Base-by-base conservation (phyloP, 2,329 filamentous ascomycete genomes). In the Neofusicoccum laricinum region DNA sequence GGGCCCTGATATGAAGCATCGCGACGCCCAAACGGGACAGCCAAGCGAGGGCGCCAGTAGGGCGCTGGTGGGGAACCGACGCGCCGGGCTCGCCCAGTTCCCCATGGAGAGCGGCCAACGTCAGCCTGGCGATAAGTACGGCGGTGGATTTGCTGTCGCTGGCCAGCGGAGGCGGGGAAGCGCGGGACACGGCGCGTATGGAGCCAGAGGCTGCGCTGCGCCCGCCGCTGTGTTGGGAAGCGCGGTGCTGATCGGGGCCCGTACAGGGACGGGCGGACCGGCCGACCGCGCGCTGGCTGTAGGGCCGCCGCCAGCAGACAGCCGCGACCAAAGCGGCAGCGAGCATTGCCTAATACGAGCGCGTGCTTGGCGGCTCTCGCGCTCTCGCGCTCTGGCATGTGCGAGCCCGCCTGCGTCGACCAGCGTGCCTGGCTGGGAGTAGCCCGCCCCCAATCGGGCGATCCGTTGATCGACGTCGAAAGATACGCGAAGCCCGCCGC, bases 401-500 rank as follows among this genome's bases (percentile, higher is more conserved):
- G 40, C 53, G 14, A 43, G 11, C 5, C 12, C 34, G n/a, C n/a
- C n/a, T n/a, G n/a, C n/a, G 19, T 32, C 14, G 32, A 3, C 48
- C 14, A 30, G 19, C n/a, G 55, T 59, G 55, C 55, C 55, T 59
- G 55, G 55, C 55, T 19, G n/a, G n/a, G n/a, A n/a, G n/a, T n/a
- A 59, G 21, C 15, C 25, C 40, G 55, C 40, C 19, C 40, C 32
- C 38, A n/a, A 59, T 59, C 55, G 55, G 55, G 41, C 55, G 55
- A 59, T 59, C 55, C 25, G 15, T 5, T 15, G 55, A 59, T 59
- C 55, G 55, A 59, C 55, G 32, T 46, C 55, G 36, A 59, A 48
- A 59, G 55, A 59, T 59, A 59, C 55, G 55, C 55, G 55, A 58
- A 41, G 50, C 32, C 17, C n/a, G n/a, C n/a, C n/a, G n/a, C n/a